These are phyloP conservation scores for Auriscalpium vulgare DNA, from an alignment of 768 basidiomycete species.

Conservation along the genomic window DNA sequence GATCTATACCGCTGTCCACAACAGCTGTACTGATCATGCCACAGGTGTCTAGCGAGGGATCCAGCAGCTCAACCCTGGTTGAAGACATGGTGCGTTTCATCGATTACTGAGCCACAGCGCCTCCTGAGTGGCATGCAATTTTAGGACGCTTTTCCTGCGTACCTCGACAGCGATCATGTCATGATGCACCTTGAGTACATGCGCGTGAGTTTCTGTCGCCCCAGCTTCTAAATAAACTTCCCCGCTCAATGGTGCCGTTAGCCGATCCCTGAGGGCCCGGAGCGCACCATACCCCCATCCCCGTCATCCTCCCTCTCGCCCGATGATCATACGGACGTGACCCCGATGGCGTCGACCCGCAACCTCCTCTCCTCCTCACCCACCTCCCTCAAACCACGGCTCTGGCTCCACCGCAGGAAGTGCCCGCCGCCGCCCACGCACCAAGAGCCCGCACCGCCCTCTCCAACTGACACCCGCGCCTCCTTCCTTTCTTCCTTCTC, in stretches of 20 bases:
- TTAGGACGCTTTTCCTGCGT: slow-evolving; percentile 3
- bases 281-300: slow-evolving; percentile 15
- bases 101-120: not conserved
- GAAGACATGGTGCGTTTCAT: slow-evolving; percentile 7
- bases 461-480: slow-evolving; percentile 7
- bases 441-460: slow-evolving; percentile 4
- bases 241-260: slow-evolving; percentile 5
- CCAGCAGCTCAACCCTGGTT: slow-evolving; percentile 13
- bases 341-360: slow-evolving; percentile 10
- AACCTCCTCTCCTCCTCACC: slow-evolving; percentile 17
- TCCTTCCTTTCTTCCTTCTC: slow-evolving; percentile 14
- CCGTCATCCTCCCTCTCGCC: slow-evolving; percentile 17
- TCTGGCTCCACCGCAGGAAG: slow-evolving; percentile 44
- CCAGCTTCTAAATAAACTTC: not conserved
- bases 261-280: slow-evolving; percentile 13
- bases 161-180: slow-evolving; percentile 9
- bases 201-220: slow-evolving; percentile 1
- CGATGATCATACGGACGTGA: slow-evolving; percentile 7
- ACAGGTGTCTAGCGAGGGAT: slow-evolving; percentile 11
- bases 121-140: not conserved
- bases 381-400: slow-evolving; percentile 26
- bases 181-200: slow-evolving; percentile 15
- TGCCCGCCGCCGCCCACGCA: slow-evolving; percentile 22
- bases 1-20: not conserved
- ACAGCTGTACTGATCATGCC: not conserved